Evolutionary conservation across 2,329 filamentous ascomycete species (phyloP).

Genomic region (Clarireedia paspali): DNA sequence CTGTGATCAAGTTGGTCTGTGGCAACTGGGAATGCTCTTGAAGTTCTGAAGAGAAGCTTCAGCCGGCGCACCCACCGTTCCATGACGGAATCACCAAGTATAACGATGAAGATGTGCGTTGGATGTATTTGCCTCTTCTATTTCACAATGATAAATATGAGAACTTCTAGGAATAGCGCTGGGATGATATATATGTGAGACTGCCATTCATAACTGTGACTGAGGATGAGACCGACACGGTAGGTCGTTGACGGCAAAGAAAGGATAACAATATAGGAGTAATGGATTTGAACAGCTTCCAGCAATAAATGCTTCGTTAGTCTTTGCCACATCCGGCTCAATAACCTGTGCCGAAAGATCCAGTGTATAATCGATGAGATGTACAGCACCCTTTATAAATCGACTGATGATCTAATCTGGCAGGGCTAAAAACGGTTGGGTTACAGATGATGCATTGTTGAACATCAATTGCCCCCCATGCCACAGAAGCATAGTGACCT

Average conservation of each 20-base stretch:
- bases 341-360: too few relatives aligned
- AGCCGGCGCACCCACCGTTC: background rate
- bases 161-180: background rate
- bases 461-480: too few relatives aligned
- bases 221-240: background rate
- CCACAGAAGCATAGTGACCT: too few relatives aligned
- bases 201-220: background rate
- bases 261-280: background rate
- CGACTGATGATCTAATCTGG: too few relatives aligned
- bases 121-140: background rate
- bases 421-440: too few relatives aligned
- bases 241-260: background rate
- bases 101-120: background rate
- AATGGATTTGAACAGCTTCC: too few relatives aligned
- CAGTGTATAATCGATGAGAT: too few relatives aligned
- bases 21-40: background rate
- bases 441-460: too few relatives aligned
- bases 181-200: background rate
- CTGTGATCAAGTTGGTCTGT: background rate
- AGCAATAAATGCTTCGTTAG: too few relatives aligned
- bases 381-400: too few relatives aligned
- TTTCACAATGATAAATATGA: background rate
- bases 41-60: background rate
- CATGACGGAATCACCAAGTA: background rate
- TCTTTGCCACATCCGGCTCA: too few relatives aligned